Evolutionary conservation across 306 rosid genomes (phyloP), one percentile per base, ranked within the genome.

Genomic region (Acacia crassicarpa): DNA sequence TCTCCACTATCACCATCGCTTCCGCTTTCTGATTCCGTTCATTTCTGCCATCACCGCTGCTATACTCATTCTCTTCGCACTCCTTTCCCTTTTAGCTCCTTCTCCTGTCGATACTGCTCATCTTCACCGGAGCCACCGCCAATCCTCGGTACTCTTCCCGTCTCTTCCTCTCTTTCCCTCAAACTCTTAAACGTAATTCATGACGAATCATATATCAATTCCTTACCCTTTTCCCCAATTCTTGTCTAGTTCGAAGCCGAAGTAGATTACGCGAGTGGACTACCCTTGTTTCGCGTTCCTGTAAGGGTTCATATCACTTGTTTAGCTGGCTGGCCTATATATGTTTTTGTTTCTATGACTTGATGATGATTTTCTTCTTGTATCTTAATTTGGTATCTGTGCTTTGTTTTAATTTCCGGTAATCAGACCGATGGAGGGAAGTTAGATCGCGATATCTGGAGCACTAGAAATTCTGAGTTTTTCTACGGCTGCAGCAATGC

Each of bases 51-150:
- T 90, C 84, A 87, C 88, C 77, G 92, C 88, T 65, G 86, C 88
- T 44, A 84, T 96, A 9, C 88, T 96, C 41, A 66, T 96, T 67
- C 87, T 96, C 86, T 89, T 93, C 72, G 93, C 89, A 17, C 67
- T 96, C 78, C 93, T 96, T 44, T 96, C 95, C 74, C 89, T 93
- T 74, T 80, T 96, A 76, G 95, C 98, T 83, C 99, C 99, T 78
- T 67, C 89, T 65, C 97, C 98, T 9, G 12, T 78, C 58, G 93
- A 88, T 8, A 78, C 90, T 81, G 87, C 89, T 83, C 91, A 84
- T 59, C 84, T 80, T 74, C 92, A 70, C 80, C 78, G 68, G 63
- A 81, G 74, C 27, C 90, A 45, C 72, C 86, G 73, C 8, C 77
- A 78, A 54, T 78, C 84, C 22, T 72, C 91, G 92, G 98, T 94